phyloP scores from a whole-genome alignment of 2,329 filamentous ascomycete genomes.

The Nannizzia gypsea region DNA sequence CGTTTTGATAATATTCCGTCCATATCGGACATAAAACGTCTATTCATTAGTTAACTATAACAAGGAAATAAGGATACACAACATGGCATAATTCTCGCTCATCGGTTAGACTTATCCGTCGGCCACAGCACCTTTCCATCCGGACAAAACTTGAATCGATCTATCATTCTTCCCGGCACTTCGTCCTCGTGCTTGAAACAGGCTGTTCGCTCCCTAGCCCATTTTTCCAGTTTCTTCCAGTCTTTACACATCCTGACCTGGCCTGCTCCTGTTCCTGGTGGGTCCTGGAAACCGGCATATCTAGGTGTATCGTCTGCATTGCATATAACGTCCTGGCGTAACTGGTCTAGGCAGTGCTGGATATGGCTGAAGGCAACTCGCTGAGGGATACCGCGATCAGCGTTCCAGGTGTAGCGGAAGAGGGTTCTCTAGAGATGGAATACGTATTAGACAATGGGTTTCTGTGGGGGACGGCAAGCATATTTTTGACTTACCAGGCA shows the following conservation, averaged over 20 bases:
- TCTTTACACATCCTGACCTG: neutral
- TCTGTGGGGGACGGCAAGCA: no score
- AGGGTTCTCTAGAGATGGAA: neutral
- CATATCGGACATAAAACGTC: no score
- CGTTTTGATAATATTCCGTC: no score
- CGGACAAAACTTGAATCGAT: neutral
- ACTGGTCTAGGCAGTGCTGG: neutral
- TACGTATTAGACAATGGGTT: no score
- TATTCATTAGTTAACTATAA: no score
- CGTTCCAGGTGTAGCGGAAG: neutral
- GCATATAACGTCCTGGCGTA: neutral
- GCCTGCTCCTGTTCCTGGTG: neutral
- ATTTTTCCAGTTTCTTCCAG: neutral
- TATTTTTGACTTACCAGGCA: neutral
- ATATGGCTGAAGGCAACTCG: neutral
- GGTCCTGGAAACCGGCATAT: neutral
- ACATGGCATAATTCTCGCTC: neutral
- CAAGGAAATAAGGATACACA: no score
- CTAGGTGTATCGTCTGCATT: neutral
- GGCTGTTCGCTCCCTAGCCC: neutral
- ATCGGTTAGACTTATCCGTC: neutral
- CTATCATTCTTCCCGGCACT: neutral
- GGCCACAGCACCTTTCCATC: neutral
- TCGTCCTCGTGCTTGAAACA: constrained; percentile 2
- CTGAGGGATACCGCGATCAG: neutral